A percentile compares a stretch with the other conserved stretches of the same genome.
Evolutionary conservation across 495 filamentous ascomycete genomes (phyloP).

Genomic region (Tuber microsphaerosporum): DNA sequence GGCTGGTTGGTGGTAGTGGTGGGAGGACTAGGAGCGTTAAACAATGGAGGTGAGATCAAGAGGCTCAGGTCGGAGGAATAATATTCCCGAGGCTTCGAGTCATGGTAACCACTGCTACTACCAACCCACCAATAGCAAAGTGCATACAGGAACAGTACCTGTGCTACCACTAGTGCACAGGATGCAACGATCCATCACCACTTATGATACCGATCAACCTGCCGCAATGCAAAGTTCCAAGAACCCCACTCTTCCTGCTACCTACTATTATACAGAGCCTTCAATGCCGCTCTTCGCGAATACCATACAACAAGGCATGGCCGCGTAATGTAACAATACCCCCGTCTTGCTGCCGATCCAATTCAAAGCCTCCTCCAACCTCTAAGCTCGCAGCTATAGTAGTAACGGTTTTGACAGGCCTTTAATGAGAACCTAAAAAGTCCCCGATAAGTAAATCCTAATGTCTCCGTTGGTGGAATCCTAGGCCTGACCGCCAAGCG

Average conservation of each 20-base stretch:
- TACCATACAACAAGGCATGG: neutral
- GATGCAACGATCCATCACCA: neutral
- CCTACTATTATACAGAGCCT: neutral
- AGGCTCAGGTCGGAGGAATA: slow-evolving; percentile 2
- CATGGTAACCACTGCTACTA: neutral
- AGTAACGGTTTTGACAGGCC: neutral
- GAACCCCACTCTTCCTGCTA: neutral
- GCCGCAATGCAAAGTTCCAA: neutral
- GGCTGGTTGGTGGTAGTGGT: neutral
- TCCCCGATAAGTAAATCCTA: neutral
- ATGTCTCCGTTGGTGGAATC: neutral
- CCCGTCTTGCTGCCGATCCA: neutral
- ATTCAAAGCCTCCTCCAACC: neutral
- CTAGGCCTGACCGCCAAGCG: neutral
- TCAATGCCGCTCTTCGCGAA: neutral
- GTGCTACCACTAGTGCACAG: neutral
- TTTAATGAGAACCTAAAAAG: neutral
- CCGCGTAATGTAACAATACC: neutral
- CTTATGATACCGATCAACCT: neutral
- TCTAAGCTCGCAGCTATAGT: neutral
- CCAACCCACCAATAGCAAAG: neutral
- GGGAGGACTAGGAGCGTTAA: neutral
- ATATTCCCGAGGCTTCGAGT: neutral
- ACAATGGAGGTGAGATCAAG: neutral
- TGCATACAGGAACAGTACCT: neutral